Evolutionary conservation across 2,329 filamentous ascomycete species (phyloP), one percentile per base, ranked within the genome.

Genomic region (Pyrenophora seminiperda): DNA sequence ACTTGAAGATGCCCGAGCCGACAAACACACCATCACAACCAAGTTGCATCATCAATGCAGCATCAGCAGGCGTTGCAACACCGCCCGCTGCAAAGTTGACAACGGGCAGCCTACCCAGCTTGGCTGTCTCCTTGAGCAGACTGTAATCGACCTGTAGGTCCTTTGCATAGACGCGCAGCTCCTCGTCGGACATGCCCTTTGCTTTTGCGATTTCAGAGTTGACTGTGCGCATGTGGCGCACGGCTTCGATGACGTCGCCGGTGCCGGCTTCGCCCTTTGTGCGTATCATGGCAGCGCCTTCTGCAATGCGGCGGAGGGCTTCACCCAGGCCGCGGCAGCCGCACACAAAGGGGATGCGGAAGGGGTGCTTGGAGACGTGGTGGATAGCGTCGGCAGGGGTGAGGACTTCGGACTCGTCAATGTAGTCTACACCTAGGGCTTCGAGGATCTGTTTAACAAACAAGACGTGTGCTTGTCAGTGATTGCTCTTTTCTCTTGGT

Each of bases 31-130:
- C 94, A 70, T 99, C 94, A 71, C 94, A 97, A 53, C 94, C 94
- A 58, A 99, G 80, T 81, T 97, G 93, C 94, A 99, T 99, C 93
- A 99, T 90, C 78, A 99, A 80, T 2, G 94, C 94, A 0, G 94
- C 94, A 75, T 99, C 94, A 0, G 94, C 94, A 0, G 94, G 94
- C 1, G 94, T 99, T n/a, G 94, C 94, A n/a, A 99, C 89, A 50
- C 94, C 94, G n/a, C 94, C 94, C 3, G 94, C 94, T 0, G 94
- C 94, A 65, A 99, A 97, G 81, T 97, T 97, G 59, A 99, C 94
- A 0, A 97, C 93, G 2, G 94, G 94, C 46, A 99, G 80, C 41
- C 94, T 83, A 34, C 91, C 91, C 58, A 95, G 81, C 79, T 91
- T 85, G 1, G 91, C 93, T 0, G 90, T 93, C 80, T 96, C 86